Evolutionary conservation across 2,329 filamentous ascomycete species (phyloP).

Genomic region (Cephalotrichum gorgonifer): DNA sequence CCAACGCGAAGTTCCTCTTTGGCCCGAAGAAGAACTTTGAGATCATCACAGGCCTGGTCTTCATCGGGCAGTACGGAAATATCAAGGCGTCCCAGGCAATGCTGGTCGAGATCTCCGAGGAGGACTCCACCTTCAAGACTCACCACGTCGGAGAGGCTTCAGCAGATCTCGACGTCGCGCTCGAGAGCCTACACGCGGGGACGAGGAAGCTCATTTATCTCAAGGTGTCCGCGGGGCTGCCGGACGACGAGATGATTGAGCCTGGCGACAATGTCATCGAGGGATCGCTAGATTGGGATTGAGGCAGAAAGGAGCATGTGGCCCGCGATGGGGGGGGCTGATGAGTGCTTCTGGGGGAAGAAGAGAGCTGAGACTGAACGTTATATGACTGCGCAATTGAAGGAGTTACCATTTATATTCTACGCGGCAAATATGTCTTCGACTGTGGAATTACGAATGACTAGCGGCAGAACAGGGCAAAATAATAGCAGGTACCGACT

Average conservation of each 20-base stretch:
- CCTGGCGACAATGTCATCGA: background rate
- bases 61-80: background rate
- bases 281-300: background rate
- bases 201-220: slow-evolving; percentile 12
- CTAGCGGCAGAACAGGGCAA: too few relatives aligned
- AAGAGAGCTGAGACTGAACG: too few relatives aligned
- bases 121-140: background rate
- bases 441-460: too few relatives aligned
- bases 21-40: background rate
- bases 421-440: too few relatives aligned
- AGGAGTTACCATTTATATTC: too few relatives aligned
- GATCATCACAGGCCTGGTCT: background rate
- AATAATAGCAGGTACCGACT: too few relatives aligned
- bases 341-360: too few relatives aligned
- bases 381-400: too few relatives aligned
- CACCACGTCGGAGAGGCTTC: background rate
- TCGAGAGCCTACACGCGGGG: background rate
- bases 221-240: slow-evolving; percentile 16
- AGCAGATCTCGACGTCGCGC: background rate
- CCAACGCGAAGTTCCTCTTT: background rate
- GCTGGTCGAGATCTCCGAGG: background rate
- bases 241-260: slow-evolving; percentile 19
- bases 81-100: background rate
- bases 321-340: too few relatives aligned
- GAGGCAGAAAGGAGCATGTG: background rate